Base-by-base conservation (phyloP, 2,329 filamentous ascomycete species). In the Microdochium bolleyi region DNA sequence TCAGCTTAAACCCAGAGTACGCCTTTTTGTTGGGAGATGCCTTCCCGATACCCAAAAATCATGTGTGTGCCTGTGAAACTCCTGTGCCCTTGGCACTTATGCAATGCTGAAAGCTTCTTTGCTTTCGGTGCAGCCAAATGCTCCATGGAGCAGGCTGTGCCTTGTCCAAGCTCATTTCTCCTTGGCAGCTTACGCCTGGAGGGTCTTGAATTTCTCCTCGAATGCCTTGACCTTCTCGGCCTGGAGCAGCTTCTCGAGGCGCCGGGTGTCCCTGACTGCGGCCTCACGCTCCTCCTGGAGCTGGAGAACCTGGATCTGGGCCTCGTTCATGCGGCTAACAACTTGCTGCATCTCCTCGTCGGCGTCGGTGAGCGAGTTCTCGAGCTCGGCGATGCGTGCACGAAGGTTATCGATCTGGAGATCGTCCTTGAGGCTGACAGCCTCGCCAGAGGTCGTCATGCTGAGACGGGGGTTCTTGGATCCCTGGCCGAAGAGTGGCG, bases 301-400 rank as follows among this genome's bases (percentile, higher is more conserved):
- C 64, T 89, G 82, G 63, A 88, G 82, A 53, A 94, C 89, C 70
- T 92, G 87, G 61, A 92, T 88, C 72, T 94, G 89, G 10, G 88
- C 88, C 60, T 77, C 76, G 70, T 89, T 92, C 85, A 95, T 92
- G 57, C 87, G 79, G 55, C 84, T 77, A 8, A 95, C 87, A 8
- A 94, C 89, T 67, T 89, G 84, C 64, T 89, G 83, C 87, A 94
- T 92, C 70, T 92, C 88, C 50, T 74, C 73, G 62, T 94, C 89
- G 16, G 89, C 87, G 58, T 89, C 82, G 4, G 79, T 71, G 13
- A 95, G 76, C 16, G 92, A 87, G 61, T 83, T 85, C 73, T 99
- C 94, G 2, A 99, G 82, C 70, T 96, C 90, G 53, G 83, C 75
- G 8, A 97, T 89, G 55, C 87, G 84, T 55, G 83, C 81, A 66